Base-by-base conservation (phyloP, 1,284 basidiomycete genomes). In the Leccinum solheimii region DNA sequence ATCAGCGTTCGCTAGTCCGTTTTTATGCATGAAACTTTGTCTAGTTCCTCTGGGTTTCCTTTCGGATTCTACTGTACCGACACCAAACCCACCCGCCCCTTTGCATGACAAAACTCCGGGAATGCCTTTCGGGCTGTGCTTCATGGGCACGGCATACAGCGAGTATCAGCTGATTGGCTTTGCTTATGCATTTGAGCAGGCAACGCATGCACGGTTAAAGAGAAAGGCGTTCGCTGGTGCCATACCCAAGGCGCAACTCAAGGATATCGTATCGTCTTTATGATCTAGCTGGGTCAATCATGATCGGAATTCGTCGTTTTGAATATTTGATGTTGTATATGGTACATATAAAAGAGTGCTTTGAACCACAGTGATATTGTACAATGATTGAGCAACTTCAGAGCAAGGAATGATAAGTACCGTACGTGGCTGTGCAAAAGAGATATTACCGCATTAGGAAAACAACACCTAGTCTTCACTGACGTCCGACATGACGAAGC, bases 401-500 rank as follows among this genome's bases (percentile, higher is more conserved):
- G 26, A 26, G 26, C 7, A 32, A 32, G 32, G 32, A 32, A 32
- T n/a, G 38, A 43, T 43, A 9, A 32, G 27, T 34, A 8, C 19
- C 4, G 5, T 48, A 0, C 21, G 52, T 57, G 60, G 60, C 60
- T 61, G 60, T 61, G 9, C 51, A 3, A 4, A 26, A 26, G 23
- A 26, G 49, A 16, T 40, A 26, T 26, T n/a, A n/a, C 26, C 2
- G n/a, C 2, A 51, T n/a, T 30, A 51, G 50, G n/a, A 16, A 30
- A 51, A 2, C 27, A 19, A 30, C 27, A 50, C 13, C 21, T 4
- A 49, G 14, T 43, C n/a, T 45, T 4, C 19, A 21, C 43, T 9
- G 43, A 45, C 43, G 11, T 32, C 30, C 36, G 16, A 43, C 26
- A 93, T 93, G 91, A 91, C 91, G 57, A 92, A 92, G 76, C 91